Evolutionary conservation across 1,284 basidiomycete species (phyloP), one percentile per base, ranked within the genome.

Genomic region (Ceratobasidium sp.): DNA sequence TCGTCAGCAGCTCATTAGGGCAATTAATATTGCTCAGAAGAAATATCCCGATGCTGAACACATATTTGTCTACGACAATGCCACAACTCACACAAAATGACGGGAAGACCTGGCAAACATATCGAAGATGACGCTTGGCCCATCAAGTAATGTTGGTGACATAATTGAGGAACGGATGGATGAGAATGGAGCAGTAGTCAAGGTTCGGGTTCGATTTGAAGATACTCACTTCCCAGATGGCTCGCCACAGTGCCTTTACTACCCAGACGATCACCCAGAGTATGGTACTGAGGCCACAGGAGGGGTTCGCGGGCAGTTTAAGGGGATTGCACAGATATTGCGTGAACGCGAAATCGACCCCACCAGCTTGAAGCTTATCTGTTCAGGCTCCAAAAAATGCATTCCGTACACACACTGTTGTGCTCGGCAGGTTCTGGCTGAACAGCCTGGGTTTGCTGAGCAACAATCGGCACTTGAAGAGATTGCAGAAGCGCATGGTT

Each of bases 1-100:
- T 1, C 33, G 79, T 4, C 4, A 56, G 23, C 77, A 79, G 50
- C 73, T 74, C 27, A 73, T 75, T 11, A 69, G 71, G 9, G 76
- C 76, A 1, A 78, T 80, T 62, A 73, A 78, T 57, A 75, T 80
- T 60, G 77, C 79, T 56, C 74, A 79, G 69, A 71, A 62, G 2
- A 70, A 73, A 23, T 77, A 74, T n/a, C 72, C 76, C n/a, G 71
- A 73, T 0, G 70, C 71, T 2, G 74, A 71, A 16, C 78, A 73
- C 7, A 72, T 78, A 2, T 79, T 79, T 69, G 27, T 77, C 8
- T 80, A 77, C 73, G 77, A 80, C 52, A 80, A 80, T 73, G 77
- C 79, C 0, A 75, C 78, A 1, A 76, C 76, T 57, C 79, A 80
- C 68, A 75, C 74, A 49, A 77, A 76, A 69, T 14, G 42, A 73